Evolutionary conservation across 1,139 yeast species (phyloP), one percentile per base, ranked within the genome.

Genomic region (Lodderomyces orthopsilosis): DNA sequence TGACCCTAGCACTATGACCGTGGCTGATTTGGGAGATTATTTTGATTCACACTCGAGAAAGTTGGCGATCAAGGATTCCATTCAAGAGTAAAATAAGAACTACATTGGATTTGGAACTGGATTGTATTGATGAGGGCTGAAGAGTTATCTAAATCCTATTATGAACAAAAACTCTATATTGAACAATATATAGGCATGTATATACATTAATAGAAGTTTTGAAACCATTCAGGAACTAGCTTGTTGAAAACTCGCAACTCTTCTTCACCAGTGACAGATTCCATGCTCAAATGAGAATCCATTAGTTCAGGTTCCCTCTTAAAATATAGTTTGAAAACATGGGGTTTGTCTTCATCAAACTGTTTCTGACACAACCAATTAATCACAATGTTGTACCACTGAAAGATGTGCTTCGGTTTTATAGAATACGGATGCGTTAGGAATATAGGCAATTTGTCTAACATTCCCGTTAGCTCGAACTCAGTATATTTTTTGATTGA

Each of bases 1-100:
- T 5, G 87, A 89, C 58, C 96, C 96, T 2, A 63, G 72, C 3
- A 58, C 59, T 2, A 63, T 77, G 58, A 66, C 61, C 12, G 74
- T 81, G 50, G 72, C 65, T 24, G 91, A 84, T 51, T 63, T 85
- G 44, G 64, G 75, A 7, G 78, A 77, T 37, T 62, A 70, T 52
- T 78, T 85, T 47, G 86, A 85, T 57, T 68, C 81, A 45, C 91
- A 85, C 57, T 84, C 91, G 3, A 79, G 90, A 67, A 76, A 79
- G 57, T 66, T 85, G 55, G 79, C 78, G 38, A 71, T 85, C 50
- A 74, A 83, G 56, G 91, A 85, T 47, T 81, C 85, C 49, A 79
- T 85, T 44, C 47, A 54, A 10, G 58, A 54, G 40, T 59, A 52
- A 38, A 15, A 27, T 3, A 19, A 30, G 14, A 18, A 12, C n/a